These are phyloP conservation scores for Haemoproteus tartakovskyi DNA, from an alignment of 169 alveolate genomes.

Conservation along the genomic window DNA sequence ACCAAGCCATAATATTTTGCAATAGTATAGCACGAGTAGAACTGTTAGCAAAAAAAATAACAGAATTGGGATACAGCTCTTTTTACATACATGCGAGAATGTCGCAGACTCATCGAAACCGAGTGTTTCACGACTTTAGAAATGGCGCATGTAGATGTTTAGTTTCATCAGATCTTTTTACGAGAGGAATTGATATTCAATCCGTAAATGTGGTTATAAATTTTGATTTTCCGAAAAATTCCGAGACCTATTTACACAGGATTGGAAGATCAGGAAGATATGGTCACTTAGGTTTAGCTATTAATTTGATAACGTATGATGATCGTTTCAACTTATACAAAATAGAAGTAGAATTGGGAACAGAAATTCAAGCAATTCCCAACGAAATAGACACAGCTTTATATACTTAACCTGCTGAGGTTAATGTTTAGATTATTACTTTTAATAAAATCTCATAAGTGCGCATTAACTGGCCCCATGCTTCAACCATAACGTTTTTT, in stretches of 20 bases:
- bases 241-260: conserved; percentile 95
- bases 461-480: too few relatives aligned
- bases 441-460: too few relatives aligned
- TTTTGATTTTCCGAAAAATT: conserved; percentile 96
- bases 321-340: conserved; percentile 85
- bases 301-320: conserved; percentile 92
- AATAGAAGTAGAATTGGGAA: conserved; percentile 95
- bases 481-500: too few relatives aligned
- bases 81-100: conserved; percentile 98
- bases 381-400: conserved; percentile 87
- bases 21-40: conserved; percentile 98
- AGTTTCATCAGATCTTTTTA: conserved; percentile 94
- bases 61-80: conserved; percentile 98
- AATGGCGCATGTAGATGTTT: conserved; percentile 95
- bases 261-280: conserved; percentile 98
- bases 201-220: conserved; percentile 98
- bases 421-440: too few relatives aligned
- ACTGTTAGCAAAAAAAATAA: conserved; percentile 97
- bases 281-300: conserved; percentile 97
- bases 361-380: conserved; percentile 98
- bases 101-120: conserved; percentile 94
- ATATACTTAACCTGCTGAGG: conserved; percentile 79
- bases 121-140: conserved; percentile 97
- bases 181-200: conserved; percentile 98
- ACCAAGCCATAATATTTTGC: conserved; percentile 98